phyloP scores from a whole-genome alignment of 371 early-diverging fungal genomes.

The Nematocida displodere region DNA sequence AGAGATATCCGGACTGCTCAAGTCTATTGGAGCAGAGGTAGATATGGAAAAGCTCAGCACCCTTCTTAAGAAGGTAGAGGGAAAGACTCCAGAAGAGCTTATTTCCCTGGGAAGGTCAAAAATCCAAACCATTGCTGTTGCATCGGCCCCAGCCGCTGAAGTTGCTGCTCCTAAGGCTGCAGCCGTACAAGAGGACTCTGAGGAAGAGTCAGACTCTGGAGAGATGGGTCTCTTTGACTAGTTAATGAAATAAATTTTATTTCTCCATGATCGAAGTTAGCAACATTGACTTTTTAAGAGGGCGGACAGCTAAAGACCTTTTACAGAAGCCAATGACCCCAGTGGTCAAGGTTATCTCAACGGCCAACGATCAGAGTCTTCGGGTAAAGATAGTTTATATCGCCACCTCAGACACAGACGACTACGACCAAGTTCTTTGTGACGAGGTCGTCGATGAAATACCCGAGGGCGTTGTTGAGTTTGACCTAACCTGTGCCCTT shows the following conservation, averaged over 20 bases:
- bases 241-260: conserved; percentile 42
- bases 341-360: background rate
- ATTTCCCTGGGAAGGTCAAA: conserved; percentile 27
- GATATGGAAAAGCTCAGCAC: conserved; percentile 13
- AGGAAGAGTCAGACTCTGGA: conserved; percentile 20
- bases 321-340: conserved; percentile 10
- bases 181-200: conserved; percentile 4
- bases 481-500: conserved; percentile 57
- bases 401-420: conserved; percentile 8
- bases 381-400: conserved; percentile 29
- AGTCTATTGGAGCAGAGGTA: conserved; percentile 26
- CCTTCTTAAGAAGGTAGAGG: conserved; percentile 37
- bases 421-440: conserved; percentile 61
- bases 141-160: conserved; percentile 15
- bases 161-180: background rate
- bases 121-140: conserved; percentile 12
- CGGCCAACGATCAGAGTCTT: background rate
- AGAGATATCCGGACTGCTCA: conserved; percentile 21
- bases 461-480: conserved; percentile 56
- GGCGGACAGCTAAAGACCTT: background rate
- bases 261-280: conserved; percentile 41
- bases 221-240: conserved; percentile 48
- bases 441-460: conserved; percentile 56
- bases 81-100: conserved; percentile 36
- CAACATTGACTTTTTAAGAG: conserved; percentile 26